Evolutionary conservation across 805 yeast species (phyloP).

Genomic region (Cyberlindnera lachancei): DNA sequence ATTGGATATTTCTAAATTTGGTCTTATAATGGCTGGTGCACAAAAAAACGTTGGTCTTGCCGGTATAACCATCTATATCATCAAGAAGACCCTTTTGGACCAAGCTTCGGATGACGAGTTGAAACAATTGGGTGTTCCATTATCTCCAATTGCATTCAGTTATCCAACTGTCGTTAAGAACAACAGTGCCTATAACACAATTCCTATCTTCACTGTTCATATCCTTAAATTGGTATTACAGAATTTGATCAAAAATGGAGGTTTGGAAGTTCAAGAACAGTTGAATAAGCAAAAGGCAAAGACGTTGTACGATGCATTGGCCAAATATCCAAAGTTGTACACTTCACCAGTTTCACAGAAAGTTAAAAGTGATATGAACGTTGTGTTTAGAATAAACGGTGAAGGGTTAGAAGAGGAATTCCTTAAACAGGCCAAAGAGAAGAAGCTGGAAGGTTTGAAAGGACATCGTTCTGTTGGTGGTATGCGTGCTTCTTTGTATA

Average conservation of each 20-base stretch:
- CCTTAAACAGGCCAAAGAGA: constrained; percentile 54
- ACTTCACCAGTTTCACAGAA: constrained; percentile 54
- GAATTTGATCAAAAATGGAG: constrained; percentile 60
- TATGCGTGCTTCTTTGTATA: constrained; percentile 86
- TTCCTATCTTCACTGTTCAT: constrained; percentile 88
- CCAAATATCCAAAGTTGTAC: constrained; percentile 56
- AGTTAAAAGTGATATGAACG: constrained; percentile 84
- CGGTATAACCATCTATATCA: constrained; percentile 86
- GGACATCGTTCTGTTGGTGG: constrained; percentile 99
- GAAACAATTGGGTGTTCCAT: constrained; percentile 53
- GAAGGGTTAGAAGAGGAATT: constrained; percentile 64
- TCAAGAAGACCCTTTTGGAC: constrained; percentile 71
- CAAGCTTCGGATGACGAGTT: constrained; percentile 59
- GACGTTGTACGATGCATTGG: constrained; percentile 58
- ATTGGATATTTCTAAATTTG: constrained; percentile 78
- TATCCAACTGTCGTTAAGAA: constrained; percentile 80
- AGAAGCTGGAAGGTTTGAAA: constrained; percentile 68
- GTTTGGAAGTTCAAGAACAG: constrained; percentile 53
- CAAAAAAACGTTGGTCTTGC: constrained; percentile 98
- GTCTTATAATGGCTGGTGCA: constrained; percentile 94
- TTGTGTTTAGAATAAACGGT: constrained; percentile 72
- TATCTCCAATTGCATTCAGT: constrained; percentile 84
- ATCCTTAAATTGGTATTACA: constrained; percentile 73
- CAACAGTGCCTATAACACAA: constrained; percentile 92
- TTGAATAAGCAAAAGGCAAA: constrained; percentile 56